These are phyloP conservation scores for Salvia rosmarinus DNA, from an alignment of 257 asterid species.

Conservation along the genomic window DNA sequence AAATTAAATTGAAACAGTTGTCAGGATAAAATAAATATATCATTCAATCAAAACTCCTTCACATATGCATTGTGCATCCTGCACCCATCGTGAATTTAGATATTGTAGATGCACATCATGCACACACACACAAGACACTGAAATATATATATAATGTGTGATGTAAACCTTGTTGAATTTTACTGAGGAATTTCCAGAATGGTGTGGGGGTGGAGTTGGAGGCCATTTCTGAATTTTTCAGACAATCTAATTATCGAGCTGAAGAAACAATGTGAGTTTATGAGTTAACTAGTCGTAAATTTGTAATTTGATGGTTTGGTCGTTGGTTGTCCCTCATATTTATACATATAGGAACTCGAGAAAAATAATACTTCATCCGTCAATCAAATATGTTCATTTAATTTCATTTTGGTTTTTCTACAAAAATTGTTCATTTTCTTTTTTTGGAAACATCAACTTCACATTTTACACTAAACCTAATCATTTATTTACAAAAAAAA, in stretches of 20 bases:
- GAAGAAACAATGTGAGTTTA: neutral
- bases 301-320: neutral
- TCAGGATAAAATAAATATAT: neutral
- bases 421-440: no score
- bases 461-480: no score
- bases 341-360: neutral
- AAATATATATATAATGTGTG: neutral
- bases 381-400: no score
- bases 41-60: conserved; percentile 22
- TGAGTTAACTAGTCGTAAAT: neutral
- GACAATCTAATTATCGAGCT: conserved; percentile 6
- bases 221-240: conserved; percentile 30
- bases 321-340: neutral
- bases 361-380: no score
- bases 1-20: neutral
- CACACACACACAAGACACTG: no score
- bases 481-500: no score
- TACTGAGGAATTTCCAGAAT: conserved; percentile 28
- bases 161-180: conserved; percentile 21
- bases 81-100: neutral
- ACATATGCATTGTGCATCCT: conserved; percentile 40
- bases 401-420: no score
- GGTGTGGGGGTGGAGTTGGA: conserved; percentile 44
- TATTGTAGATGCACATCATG: no score
- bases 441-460: no score